Evolutionary conservation across 176 grass and related monocot species (phyloP).

Genomic region (Oryza punctata): DNA sequence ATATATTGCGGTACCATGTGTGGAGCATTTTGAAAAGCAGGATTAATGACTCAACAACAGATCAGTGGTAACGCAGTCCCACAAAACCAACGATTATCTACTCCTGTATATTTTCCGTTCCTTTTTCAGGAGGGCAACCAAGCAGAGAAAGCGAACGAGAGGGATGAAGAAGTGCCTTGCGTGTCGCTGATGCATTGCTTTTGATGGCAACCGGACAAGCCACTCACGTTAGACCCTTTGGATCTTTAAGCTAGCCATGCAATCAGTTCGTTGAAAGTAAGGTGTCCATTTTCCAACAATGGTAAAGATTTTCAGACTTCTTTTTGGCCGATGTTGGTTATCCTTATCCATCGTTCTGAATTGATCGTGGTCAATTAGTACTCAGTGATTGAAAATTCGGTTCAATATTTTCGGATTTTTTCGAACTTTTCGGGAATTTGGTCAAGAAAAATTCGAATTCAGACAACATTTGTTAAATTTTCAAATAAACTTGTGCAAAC

Average conservation of each 20-base stretch:
- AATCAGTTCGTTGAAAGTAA: not conserved
- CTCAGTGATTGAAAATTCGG: no score
- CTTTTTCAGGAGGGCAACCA: not conserved
- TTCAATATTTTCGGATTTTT: no score
- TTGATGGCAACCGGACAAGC: not conserved
- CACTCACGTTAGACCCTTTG: not conserved
- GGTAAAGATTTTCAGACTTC: not conserved
- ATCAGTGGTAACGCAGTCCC: not conserved
- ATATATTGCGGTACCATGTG: constrained; percentile 30
- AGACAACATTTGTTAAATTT: no score
- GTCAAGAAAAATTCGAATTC: no score
- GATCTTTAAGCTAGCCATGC: not conserved
- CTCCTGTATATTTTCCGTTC: not conserved
- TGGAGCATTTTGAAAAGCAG: constrained; percentile 38
- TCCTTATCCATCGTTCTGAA: not conserved
- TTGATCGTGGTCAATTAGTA: not conserved
- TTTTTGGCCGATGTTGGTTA: not conserved
- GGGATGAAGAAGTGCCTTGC: not conserved
- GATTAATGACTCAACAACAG: not conserved
- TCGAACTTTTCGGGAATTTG: no score
- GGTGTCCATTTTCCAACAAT: not conserved
- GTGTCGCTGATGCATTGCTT: not conserved
- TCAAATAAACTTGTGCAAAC: no score
- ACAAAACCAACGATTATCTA: not conserved
- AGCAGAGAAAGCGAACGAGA: not conserved